Evolutionary conservation across 1,284 basidiomycete genomes (phyloP), one percentile per base, ranked within the genome.

Genomic region (Irpex sp.): DNA sequence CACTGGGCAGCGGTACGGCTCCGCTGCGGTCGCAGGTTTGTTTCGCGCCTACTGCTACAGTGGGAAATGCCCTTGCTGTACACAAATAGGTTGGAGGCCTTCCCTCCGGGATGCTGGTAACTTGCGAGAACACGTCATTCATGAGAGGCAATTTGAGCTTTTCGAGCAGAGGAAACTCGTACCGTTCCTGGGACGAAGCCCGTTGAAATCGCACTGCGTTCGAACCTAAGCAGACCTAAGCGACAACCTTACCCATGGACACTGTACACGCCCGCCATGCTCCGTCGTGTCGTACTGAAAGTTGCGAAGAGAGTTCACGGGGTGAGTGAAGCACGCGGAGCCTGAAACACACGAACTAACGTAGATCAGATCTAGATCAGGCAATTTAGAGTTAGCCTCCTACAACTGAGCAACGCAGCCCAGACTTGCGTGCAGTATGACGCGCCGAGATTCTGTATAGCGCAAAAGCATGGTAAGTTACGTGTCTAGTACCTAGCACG

Each of bases 81-180:
- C 7, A 15, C 26, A 36, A 8, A 33, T 33, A 33, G 31, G 31
- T 6, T 33, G 31, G 31, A 33, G 31, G 31, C 5, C 31, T 33
- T 33, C 5, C 31, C 31, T 33, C 31, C 31, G 17, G 19, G 3
- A 53, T 19, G 19, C n/a, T 4, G 50, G 5, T 19, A 21, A 11
- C 17, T 17, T 3, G 19, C 21, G 49, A 26, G 21, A 51, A 26
- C n/a, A 26, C 49, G 49, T 51, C 49, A 51, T 15, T 19, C 5
- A 8, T 55, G 53, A 55, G 53, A 55, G 53, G 53, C 53, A 55
- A 55, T 55, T 31, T 55, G 17, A 13, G 53, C 53, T 6, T 55
- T n/a, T n/a, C n/a, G 9, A 33, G 53, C 4, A 4, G 13, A 36
- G 13, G 53, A 6, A 17, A 9, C 13, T n/a, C 21, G 13, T 35